Evolutionary conservation across 75 land plant species (phyloP).

Genomic region (Cupressus sempervirens): DNA sequence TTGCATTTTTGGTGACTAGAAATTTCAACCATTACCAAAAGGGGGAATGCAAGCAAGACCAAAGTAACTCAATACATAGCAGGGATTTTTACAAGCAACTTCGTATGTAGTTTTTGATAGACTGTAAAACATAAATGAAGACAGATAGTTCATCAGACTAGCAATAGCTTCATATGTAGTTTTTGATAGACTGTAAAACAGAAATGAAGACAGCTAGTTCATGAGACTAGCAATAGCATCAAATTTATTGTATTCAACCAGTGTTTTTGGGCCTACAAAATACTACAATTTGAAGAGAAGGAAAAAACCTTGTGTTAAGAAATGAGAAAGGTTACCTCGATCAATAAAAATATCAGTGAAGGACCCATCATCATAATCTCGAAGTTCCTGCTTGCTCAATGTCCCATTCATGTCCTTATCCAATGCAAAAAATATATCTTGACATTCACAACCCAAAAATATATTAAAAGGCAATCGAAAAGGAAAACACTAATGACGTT

Average conservation of each 20-base stretch:
- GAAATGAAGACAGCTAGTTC: not conserved
- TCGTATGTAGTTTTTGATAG: not conserved
- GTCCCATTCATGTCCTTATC: constrained; percentile 99
- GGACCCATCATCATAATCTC: constrained; percentile 96
- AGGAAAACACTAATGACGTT: not conserved
- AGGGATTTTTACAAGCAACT: not conserved
- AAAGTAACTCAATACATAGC: not conserved
- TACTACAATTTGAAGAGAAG: not conserved
- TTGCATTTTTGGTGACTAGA: not conserved
- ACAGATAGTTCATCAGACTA: not conserved
- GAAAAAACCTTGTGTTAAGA: not conserved
- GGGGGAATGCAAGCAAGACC: not conserved
- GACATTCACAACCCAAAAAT: not conserved
- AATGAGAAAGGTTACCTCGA: constrained; percentile 56
- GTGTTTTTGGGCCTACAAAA: not conserved
- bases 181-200: too few species aligned
- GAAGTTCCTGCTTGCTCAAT: constrained; percentile 94
- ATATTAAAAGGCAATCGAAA: not conserved
- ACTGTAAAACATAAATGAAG: not conserved
- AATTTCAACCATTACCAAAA: not conserved
- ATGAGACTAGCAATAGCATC: not conserved
- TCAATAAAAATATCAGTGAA: constrained; percentile 94
- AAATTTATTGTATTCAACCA: not conserved
- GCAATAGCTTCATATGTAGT: not conserved
- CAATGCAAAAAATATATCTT: constrained; percentile 94